Evolutionary conservation across 2,329 filamentous ascomycete genomes (phyloP).

Genomic region (Periconia digitata): DNA sequence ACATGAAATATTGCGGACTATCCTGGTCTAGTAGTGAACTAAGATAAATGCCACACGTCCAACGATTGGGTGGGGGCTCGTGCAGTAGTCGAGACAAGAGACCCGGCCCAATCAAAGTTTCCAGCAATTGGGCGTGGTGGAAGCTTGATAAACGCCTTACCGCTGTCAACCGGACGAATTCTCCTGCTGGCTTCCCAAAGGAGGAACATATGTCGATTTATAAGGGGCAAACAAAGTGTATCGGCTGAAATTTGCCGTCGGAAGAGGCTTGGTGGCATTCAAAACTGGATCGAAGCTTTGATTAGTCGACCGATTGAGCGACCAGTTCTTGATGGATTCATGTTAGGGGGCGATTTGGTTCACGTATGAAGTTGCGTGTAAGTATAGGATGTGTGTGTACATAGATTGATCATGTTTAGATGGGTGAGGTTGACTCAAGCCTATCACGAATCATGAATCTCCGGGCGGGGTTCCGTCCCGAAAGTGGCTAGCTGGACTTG

Average conservation of each 20-base stretch:
- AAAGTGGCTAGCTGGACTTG: background rate
- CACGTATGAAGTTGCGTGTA: background rate
- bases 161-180: background rate
- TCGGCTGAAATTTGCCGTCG: background rate
- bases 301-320: background rate
- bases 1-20: background rate
- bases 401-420: background rate
- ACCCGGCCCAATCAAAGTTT: background rate
- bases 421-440: background rate
- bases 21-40: background rate
- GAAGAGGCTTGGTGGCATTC: background rate
- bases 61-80: background rate
- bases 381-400: background rate
- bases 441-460: background rate
- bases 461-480: background rate
- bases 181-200: background rate
- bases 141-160: no score
- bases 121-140: background rate
- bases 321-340: background rate
- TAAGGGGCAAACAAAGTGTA: no score
- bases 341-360: background rate
- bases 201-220: background rate
- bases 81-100: background rate
- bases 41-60: background rate
- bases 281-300: background rate